Base-by-base conservation (phyloP, 495 filamentous ascomycete genomes). In the Lasiosphaeriaceae sp. region DNA sequence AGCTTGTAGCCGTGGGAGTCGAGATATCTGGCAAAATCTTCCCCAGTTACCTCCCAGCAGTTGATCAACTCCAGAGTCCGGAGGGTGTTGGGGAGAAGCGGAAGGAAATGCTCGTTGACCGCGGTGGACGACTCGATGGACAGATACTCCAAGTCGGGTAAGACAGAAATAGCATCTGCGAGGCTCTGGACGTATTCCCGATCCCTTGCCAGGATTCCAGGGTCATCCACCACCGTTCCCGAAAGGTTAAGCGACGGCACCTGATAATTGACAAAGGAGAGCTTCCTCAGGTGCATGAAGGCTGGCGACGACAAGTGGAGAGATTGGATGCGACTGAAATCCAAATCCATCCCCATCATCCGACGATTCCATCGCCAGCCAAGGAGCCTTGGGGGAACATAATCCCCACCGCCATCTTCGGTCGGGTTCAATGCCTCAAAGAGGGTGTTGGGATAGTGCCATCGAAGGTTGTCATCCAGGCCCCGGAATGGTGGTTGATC, bases 301-400 rank as follows among this genome's bases (percentile, higher is more conserved):
- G 80, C 62, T 5, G 77, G 70, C n/a, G 71, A 31, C 26, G 26
- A 72, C n/a, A 66, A 47, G 61, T 96, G 89, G 16, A 92, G 80
- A 11, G 31, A 37, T 12, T 50, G 53, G 22, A 77, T 53, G 6
- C 76, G 68, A 0, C 72, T 67, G 11, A 87, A 65, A 39, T 80
- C 65, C 26, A 74, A 59, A n/a, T 66, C 66, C 1, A 75, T 71
- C 9, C 80, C 76, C 57, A 80, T 77, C 46, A 88, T 75, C n/a
- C 84, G 80, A 34, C 80, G 71, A 61, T 88, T 92, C 90, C 92
- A 96, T 31, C 83, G 84, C 88, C 89, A 96, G 52, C 78, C 83
- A 29, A 72, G 76, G 26, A 96, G 80, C 35, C 66, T 66, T 11
- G 78, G 69, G 2, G 55, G 49, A 8, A 11, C 45, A 20, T 20